A percentile compares a stretch with the other conserved stretches of the same genome.
Conservation (phyloP, 2,329 filamentous ascomycete species). For the Alternaria atra region DNA sequence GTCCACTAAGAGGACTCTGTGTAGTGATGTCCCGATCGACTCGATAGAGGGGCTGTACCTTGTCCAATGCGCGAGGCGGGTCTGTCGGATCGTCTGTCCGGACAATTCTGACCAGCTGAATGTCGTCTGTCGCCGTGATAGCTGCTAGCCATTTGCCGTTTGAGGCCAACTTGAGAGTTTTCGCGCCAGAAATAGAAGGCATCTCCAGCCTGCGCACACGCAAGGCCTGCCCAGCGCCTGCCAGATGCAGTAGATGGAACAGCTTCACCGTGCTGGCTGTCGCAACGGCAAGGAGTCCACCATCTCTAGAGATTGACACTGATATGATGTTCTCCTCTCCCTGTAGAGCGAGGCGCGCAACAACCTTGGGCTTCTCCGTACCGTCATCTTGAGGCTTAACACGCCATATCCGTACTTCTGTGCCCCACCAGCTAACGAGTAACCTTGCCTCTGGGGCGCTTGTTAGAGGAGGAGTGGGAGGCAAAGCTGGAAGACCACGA, state of each 20-base stretch:
- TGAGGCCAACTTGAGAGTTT: conserved; percentile 73
- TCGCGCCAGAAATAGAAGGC: conserved; percentile 72
- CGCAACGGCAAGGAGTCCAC: conserved; percentile 77
- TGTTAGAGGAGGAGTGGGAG: conserved; percentile 76
- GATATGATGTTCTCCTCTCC: conserved; percentile 85
- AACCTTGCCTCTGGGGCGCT: conserved; percentile 78
- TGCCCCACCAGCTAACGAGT: conserved; percentile 91
- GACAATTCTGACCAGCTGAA: conserved; percentile 59
- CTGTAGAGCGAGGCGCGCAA: conserved; percentile 53
- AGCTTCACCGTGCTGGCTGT: conserved; percentile 79
- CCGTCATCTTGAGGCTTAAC: conserved; percentile 60
- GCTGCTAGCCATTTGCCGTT: conserved; percentile 74
- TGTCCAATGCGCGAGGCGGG: conserved; percentile 49
- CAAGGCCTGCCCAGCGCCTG: conserved; percentile 66
- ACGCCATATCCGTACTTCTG: conserved; percentile 85
- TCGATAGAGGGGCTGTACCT: conserved; percentile 52
- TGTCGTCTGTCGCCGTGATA: conserved; percentile 56
- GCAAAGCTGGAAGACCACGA: conserved; percentile 81
- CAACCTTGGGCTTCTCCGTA: conserved; percentile 54
- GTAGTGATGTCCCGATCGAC: conserved; percentile 38
- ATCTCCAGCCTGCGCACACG: conserved; percentile 75
- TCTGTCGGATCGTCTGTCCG: conserved; percentile 52
- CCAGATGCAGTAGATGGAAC: conserved; percentile 71
- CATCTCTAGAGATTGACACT: conserved; percentile 74
- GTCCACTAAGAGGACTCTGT: conserved; percentile 63